Evolutionary conservation across 306 rosid genomes (phyloP).

Genomic region (Vigna hirtella): DNA sequence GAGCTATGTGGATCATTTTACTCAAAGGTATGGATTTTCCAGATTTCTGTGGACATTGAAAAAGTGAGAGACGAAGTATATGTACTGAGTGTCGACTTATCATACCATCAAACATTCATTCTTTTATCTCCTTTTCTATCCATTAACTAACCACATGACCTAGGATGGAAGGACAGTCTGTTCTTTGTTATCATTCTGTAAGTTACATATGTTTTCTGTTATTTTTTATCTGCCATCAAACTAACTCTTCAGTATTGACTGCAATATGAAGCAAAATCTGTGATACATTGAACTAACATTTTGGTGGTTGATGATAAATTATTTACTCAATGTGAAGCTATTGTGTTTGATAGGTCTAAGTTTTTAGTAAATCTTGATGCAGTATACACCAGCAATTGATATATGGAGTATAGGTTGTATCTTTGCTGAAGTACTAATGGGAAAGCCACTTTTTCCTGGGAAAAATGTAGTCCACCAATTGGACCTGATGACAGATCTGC

Average conservation of each 20-base stretch:
- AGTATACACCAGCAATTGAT: conserved; percentile 98
- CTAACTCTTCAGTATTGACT: not conserved
- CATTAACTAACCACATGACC: conserved; percentile 17
- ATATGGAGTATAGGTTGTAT: conserved; percentile 99
- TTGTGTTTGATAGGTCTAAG: not conserved
- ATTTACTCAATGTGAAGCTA: not conserved
- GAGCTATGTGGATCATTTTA: conserved; percentile 97
- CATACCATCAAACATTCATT: not conserved
- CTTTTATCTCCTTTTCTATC: not conserved
- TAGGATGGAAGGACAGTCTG: not conserved
- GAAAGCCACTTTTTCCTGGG: conserved; percentile 98
- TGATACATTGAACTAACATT: not conserved
- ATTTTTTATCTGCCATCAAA: too few species aligned
- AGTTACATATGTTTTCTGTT: not conserved
- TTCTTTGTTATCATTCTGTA: not conserved
- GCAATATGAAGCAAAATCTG: not conserved
- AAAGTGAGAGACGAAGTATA: not conserved
- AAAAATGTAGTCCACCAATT: conserved; percentile 98
- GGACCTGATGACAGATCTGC: conserved; percentile 96
- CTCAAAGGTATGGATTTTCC: conserved; percentile 71
- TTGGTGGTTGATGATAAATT: not conserved
- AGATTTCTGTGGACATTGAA: conserved; percentile 30
- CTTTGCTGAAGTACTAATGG: conserved; percentile 89
- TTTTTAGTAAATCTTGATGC: conserved; percentile 42
- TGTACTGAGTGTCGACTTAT: not conserved